A percentile compares a stretch with the other conserved stretches of the same genome.
phyloP scores from a whole-genome alignment of 192 early-diverging fungal species.

The Glomus cerebriforme region DNA sequence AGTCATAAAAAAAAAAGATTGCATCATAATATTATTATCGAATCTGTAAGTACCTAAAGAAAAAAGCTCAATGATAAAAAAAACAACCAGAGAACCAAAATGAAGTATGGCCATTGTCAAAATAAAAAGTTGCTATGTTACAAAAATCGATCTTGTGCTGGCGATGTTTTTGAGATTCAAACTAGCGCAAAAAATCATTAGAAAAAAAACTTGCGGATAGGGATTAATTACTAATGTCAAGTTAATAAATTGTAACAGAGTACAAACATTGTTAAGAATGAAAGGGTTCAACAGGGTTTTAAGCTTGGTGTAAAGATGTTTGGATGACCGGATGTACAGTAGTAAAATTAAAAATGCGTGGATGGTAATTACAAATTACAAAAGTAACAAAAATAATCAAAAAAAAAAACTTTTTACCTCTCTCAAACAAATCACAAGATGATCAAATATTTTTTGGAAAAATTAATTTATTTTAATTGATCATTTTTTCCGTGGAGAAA shows the following conservation, averaged over 20 bases:
- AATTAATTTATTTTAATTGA: background rate
- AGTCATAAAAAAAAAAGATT: no score
- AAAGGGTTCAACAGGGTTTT: background rate
- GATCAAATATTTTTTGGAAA: background rate
- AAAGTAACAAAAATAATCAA: no score
- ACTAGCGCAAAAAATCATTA: background rate
- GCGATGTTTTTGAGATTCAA: background rate
- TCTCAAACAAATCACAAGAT: background rate
- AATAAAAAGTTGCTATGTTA: background rate
- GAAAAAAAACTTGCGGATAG: background rate
- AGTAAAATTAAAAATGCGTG: background rate
- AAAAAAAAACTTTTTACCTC: background rate
- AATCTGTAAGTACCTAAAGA: no score
- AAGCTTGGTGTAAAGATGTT: background rate
- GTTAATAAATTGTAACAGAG: background rate
- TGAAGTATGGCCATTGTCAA: background rate
- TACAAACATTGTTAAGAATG: background rate
- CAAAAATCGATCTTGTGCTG: background rate
- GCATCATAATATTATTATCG: no score
- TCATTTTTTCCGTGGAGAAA: background rate
- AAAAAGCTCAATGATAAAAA: no score
- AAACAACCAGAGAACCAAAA: background rate
- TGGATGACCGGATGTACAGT: background rate
- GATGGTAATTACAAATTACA: background rate
- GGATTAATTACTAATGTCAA: no score